These are phyloP conservation scores for Tylopilus intermedius DNA, from an alignment of 768 basidiomycete genomes.

Conservation along the genomic window DNA sequence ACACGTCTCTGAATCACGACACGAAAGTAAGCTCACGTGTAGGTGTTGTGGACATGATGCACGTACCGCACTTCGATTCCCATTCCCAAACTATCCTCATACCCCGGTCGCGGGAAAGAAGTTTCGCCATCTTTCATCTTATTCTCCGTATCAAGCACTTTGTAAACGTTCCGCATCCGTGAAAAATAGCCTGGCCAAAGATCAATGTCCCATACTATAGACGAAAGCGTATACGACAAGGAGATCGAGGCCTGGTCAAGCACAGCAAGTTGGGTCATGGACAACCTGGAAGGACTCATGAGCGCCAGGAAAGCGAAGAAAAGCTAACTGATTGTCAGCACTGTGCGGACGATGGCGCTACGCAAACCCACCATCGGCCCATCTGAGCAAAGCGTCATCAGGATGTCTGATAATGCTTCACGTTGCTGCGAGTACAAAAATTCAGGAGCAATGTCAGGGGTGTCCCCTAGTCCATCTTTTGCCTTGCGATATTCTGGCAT, in stretches of 20 bases:
- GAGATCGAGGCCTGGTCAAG: constrained; percentile 24
- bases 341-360: background rate
- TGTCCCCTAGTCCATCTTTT: constrained; percentile 17
- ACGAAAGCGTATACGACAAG: constrained; percentile 21
- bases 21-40: background rate
- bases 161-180: constrained; percentile 23
- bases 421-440: constrained; percentile 5
- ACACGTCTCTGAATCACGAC: constrained; percentile 21
- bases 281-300: constrained; percentile 21
- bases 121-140: constrained; percentile 24
- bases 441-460: constrained; percentile 12
- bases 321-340: constrained; percentile 8
- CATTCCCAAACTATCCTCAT: constrained; percentile 12
- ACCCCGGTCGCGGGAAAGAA: constrained; percentile 16
- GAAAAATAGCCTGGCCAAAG: constrained; percentile 21
- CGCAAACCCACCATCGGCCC: constrained; percentile 12
- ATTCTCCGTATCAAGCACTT: constrained; percentile 14
- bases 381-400: constrained; percentile 13
- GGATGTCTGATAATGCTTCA: constrained; percentile 3
- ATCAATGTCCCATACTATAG: constrained; percentile 5
- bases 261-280: constrained; percentile 29
- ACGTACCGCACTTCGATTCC: constrained; percentile 18
- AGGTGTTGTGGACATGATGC: background rate
- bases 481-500: constrained; percentile 18
- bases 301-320: constrained; percentile 22